Evolutionary conservation across 1,139 yeast species (phyloP), one percentile per base, ranked within the genome.

Genomic region (Yamadazyma diddensiae): DNA sequence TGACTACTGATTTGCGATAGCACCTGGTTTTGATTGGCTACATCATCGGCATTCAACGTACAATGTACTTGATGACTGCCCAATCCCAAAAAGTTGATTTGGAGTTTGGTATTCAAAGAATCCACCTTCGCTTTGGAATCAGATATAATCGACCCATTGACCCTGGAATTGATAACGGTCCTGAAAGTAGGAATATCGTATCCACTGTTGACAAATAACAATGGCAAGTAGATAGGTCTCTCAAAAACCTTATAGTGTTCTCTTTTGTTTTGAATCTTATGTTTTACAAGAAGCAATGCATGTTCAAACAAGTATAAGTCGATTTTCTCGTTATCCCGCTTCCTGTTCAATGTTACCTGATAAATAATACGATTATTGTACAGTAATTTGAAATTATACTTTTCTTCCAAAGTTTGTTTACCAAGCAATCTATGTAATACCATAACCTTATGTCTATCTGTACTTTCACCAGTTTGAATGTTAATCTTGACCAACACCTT

Each of bases 171-270:
- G 26, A 74, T 52, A 7, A 73, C 62, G 28, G 77, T 70, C 46
- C 77, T 69, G 40, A 78, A 56, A 3, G 78, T 69, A 7, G 92
- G 90, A 42, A 82, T 74, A 40, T 86, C 95, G 51, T 82, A 90
- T 2, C 84, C 80, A 38, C 88, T 76, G 26, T 88, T 78, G 12
- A 81, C 77, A 50, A 80, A 83, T 38, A 94, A 64, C 36, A 92
- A 65, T 24, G 94, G 96, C 35, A 92, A 66, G 28, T 95, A 96
- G 30, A 94, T 85, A 6, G 98, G 98, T 55, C 88, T 77, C 50
- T 94, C 94, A 57, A 82, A 86, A 11, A 92, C 97, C 52, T 88
- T 85, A 50, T 84, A 83, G 42, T 84, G 94, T 48, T 92, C 97
- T 47, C 95, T 75, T 55, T 92, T 90, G 54, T 87, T 88, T 39